These are phyloP conservation scores for Acacia melanoxylon DNA, from an alignment of 306 rosid genomes.

Conservation along the genomic window DNA sequence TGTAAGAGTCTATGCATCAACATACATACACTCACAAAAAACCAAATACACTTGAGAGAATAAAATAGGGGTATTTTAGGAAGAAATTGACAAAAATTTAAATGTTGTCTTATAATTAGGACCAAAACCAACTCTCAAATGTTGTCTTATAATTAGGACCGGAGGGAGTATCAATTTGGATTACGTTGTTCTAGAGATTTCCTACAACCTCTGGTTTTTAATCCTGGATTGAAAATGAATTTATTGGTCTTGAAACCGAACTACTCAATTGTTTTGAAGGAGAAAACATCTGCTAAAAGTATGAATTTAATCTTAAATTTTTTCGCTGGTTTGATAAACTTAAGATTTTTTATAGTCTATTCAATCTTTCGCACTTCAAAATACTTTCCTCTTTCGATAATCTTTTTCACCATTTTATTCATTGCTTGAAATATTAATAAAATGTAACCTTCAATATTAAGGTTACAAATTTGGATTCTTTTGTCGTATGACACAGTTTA, in stretches of 20 bases:
- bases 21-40: too few species aligned
- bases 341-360: neutral
- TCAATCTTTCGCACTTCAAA: neutral
- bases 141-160: too few species aligned
- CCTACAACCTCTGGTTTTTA: neutral
- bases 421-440: neutral
- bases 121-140: too few species aligned
- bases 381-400: neutral
- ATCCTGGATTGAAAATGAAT: neutral
- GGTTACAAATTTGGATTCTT: neutral
- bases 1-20: too few species aligned
- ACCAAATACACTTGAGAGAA: too few species aligned
- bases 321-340: neutral
- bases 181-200: neutral
- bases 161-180: conserved; percentile 11
- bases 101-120: too few species aligned
- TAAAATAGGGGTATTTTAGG: too few species aligned
- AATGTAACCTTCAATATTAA: neutral
- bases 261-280: neutral
- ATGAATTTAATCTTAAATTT: neutral
- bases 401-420: neutral
- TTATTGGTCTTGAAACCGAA: neutral
- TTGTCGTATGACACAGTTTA: conserved; percentile 57
- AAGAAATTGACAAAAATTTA: too few species aligned
- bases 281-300: neutral